Evolutionary conservation across 441 rosid species (phyloP), one percentile per base, ranked within the genome.

Genomic region (Syzygium malaccense): DNA sequence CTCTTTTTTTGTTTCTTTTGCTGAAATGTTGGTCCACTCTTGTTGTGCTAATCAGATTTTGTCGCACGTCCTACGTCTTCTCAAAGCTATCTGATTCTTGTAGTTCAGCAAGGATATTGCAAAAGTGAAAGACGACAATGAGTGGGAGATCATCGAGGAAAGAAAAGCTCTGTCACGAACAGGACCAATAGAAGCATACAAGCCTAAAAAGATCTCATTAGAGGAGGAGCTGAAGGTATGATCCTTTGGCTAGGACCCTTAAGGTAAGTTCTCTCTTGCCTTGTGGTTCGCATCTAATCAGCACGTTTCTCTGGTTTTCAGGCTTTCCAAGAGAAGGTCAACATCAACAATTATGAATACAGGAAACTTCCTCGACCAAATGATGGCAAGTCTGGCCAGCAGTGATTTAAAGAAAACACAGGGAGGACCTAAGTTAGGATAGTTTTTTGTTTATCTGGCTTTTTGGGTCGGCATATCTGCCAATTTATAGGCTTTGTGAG

Each of bases 101-200:
- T 93, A 71, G 91, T 91, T 90, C 96, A 97, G 98, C 93, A 96
- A 96, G 96, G 98, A 97, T 91, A 95, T 96, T 20, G 94, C 96
- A 41, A 96, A 95, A 93, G 98, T 96, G 90, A 95, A 94, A 92
- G 98, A 97, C 54, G 98, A 96, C 53, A 94, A 94, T 86, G 99
- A 96, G 93, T 98, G 99, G 99, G 96, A 98, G 88, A 95, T 98
- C 48, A 94, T 93, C 15, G 98, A 98, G 94, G 92, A 96, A 23
- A 93, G 94, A 90, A 95, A 93, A 78, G 98, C 98, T 14, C 91
- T 98, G 88, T 96, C 98, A 33, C 95, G 95, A 92, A 94, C 96
- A 25, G 98, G 99, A 87, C 97, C 98, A 30, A 55, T 93, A 3
- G 93, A 93, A 88, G 96, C 97, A 68, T 97, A 97, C 91, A 94